Conservation (phyloP, 2,329 filamentous ascomycete genomes). For the Diplodia sapinea region DNA sequence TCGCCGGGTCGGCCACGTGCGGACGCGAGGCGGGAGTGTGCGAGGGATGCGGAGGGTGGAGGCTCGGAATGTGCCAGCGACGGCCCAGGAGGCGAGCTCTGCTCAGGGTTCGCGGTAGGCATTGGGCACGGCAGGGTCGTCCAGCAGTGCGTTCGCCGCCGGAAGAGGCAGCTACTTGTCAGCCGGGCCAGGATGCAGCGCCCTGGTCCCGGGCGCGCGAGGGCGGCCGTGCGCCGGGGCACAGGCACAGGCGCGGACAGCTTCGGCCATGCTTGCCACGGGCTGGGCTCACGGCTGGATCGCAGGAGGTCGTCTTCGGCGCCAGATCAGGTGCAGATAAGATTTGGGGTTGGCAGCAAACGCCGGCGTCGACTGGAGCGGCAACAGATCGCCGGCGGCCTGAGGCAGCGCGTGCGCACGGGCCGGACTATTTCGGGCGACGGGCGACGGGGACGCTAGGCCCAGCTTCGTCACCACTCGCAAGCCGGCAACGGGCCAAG, state of each 20-base stretch:
- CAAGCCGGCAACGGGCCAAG: neutral
- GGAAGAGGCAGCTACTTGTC: slow-evolving; percentile 15
- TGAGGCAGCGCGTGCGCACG: neutral
- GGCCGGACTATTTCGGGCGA: slow-evolving; percentile 16
- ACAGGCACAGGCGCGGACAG: neutral
- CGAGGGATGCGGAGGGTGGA: neutral
- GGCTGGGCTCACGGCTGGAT: too few species aligned
- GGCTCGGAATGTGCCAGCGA: slow-evolving; percentile 5
- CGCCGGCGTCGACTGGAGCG: slow-evolving; percentile 7
- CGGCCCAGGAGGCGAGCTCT: neutral
- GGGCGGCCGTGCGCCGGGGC: neutral
- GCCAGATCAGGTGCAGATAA: slow-evolving; percentile 11
- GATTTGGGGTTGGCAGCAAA: slow-evolving; percentile 12
- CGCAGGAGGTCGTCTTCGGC: neutral
- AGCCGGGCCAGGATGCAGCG: slow-evolving; percentile 9
- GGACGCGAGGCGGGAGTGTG: neutral
- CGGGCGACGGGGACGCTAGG: slow-evolving; percentile 3
- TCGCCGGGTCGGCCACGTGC: slow-evolving; percentile 20
- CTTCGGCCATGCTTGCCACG: neutral
- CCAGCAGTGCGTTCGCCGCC: neutral
- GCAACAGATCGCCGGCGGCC: slow-evolving; percentile 13
- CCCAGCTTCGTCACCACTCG: slow-evolving; percentile 18
- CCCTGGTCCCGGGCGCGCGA: neutral
- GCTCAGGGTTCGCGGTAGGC: too few species aligned
- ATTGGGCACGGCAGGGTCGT: neutral